Evolutionary conservation across 2,329 filamentous ascomycete genomes (phyloP), one percentile per base, ranked within the genome.

Genomic region (Colletotrichum viniferum): DNA sequence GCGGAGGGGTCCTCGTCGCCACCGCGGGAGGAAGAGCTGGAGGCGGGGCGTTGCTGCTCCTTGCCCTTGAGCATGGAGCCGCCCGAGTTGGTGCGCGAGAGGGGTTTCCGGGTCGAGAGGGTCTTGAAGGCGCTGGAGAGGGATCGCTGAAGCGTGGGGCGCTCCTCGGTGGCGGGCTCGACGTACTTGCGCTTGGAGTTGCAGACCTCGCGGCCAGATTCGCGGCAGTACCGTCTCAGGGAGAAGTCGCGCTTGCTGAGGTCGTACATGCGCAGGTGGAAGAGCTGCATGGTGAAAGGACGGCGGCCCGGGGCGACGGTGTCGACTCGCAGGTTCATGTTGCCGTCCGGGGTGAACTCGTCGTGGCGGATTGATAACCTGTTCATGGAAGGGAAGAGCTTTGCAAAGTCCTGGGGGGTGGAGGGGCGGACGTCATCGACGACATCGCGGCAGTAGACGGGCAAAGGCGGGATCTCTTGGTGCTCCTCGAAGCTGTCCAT

Each of bases 181-280:
- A 89, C 86, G 81, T 92, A 93, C 82, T 93, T 94, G 77, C 94
- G 90, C 81, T 93, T 93, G 21, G 95, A 93, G 84, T 94, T 95
- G 86, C 96, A 98, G 21, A 98, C 94, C 85, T 98, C 96, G 64
- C 96, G 93, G 26, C 97, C 96, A 34, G 96, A 98, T 77, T 98
- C 94, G 72, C 97, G 92, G 84, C 95, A 97, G 84, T 99, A 98
- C 63, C 96, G 92, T 34, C 96, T 93, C 32, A 98, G 89, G 1
- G 96, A 98, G 84, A 98, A 98, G 77, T 98, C 94, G 65, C 97
- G 92, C 79, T 92, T 92, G 81, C 92, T 93, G 71, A 98, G 87
- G 83, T 98, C 95, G 83, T 98, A 93, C 95, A 99, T 98, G 80
- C 96, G 94, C 76, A 98, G 88, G 84, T 99, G 96, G 85, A 98